Percentiles rank a stretch among this genome's conserved stretches.
phyloP scores from a whole-genome alignment of 805 yeast genomes.

The Wickerhamomyces canadensis region DNA sequence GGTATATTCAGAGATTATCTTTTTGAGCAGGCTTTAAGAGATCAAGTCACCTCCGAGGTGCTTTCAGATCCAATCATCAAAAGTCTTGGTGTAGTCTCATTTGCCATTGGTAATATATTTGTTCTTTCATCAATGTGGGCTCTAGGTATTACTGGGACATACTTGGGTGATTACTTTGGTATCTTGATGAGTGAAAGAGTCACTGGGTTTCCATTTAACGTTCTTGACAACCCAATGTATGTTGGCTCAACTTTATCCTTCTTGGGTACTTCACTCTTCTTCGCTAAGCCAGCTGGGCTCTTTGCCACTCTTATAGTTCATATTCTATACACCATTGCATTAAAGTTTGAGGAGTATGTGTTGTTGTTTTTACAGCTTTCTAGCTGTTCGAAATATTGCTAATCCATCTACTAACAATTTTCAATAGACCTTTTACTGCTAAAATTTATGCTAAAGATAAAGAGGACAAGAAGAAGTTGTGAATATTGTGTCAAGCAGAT shows the following conservation, averaged over 20 bases:
- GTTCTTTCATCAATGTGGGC: slow-evolving; percentile 86
- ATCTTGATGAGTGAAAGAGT: slow-evolving; percentile 89
- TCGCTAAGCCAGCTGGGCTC: slow-evolving; percentile 87
- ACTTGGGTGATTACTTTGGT: slow-evolving; percentile 95
- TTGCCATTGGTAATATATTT: slow-evolving; percentile 70
- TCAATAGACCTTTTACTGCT: slow-evolving; percentile 80
- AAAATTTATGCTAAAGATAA: slow-evolving; percentile 60
- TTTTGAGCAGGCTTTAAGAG: slow-evolving; percentile 62
- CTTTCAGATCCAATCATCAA: slow-evolving; percentile 39
- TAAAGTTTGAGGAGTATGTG: slow-evolving; percentile 71
- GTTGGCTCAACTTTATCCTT: slow-evolving; percentile 87
- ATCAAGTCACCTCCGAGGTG: slow-evolving; percentile 63
- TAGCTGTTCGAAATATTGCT: no score
- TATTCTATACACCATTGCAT: slow-evolving; percentile 78
- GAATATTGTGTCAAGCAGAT: not conserved
- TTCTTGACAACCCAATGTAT: slow-evolving; percentile 93
- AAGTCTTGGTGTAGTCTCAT: slow-evolving; percentile 47
- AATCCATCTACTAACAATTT: slow-evolving; percentile 10
- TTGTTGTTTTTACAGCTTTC: not conserved
- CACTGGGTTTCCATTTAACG: slow-evolving; percentile 88
- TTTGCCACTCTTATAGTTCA: slow-evolving; percentile 67
- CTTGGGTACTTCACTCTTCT: slow-evolving; percentile 84
- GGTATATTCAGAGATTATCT: slow-evolving; percentile 80
- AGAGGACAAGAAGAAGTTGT: slow-evolving; percentile 17
- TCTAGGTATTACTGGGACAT: slow-evolving; percentile 93